Evolutionary conservation across 805 yeast genomes (phyloP).

Genomic region (Barnettozyma siamensis): DNA sequence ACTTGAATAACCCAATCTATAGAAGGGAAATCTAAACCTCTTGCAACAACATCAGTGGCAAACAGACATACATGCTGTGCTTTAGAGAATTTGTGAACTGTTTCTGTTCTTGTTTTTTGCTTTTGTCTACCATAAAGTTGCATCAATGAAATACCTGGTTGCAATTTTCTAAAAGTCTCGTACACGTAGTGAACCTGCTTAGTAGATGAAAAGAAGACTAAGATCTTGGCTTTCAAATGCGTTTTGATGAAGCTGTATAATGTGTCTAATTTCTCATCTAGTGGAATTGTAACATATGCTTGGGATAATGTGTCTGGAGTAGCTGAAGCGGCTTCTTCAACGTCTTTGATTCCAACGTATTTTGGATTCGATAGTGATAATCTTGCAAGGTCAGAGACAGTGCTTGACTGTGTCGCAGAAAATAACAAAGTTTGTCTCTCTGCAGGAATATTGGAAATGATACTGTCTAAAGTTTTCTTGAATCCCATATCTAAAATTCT

Average conservation of each 20-base stretch:
- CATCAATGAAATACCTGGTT: constrained; percentile 49
- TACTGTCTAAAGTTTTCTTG: constrained; percentile 59
- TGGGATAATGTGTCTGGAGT: constrained; percentile 88
- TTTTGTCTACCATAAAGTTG: constrained; percentile 81
- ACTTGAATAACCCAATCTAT: constrained; percentile 89
- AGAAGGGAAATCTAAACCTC: constrained; percentile 94
- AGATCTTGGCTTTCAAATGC: constrained; percentile 82
- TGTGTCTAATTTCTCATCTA: constrained; percentile 79
- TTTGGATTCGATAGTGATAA: constrained; percentile 94
- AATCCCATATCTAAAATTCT: constrained; percentile 78
- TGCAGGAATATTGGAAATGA: constrained; percentile 69
- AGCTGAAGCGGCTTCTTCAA: constrained; percentile 52
- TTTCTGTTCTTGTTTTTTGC: constrained; percentile 72
- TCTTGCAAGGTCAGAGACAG: constrained; percentile 76
- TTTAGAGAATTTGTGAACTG: constrained; percentile 48
- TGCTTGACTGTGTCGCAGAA: constrained; percentile 88
- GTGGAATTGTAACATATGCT: constrained; percentile 62
- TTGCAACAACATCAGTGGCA: constrained; percentile 96
- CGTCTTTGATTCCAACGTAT: constrained; percentile 71
- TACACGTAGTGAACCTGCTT: constrained; percentile 39
- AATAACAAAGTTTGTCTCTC: constrained; percentile 91
- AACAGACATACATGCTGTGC: constrained; percentile 64
- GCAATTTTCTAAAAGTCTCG: constrained; percentile 23
- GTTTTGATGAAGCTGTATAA: constrained; percentile 63
- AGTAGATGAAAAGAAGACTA: constrained; percentile 69